These are phyloP conservation scores for Penicillium rolfsii DNA, from an alignment of 2,329 filamentous ascomycete species.

Conservation along the genomic window DNA sequence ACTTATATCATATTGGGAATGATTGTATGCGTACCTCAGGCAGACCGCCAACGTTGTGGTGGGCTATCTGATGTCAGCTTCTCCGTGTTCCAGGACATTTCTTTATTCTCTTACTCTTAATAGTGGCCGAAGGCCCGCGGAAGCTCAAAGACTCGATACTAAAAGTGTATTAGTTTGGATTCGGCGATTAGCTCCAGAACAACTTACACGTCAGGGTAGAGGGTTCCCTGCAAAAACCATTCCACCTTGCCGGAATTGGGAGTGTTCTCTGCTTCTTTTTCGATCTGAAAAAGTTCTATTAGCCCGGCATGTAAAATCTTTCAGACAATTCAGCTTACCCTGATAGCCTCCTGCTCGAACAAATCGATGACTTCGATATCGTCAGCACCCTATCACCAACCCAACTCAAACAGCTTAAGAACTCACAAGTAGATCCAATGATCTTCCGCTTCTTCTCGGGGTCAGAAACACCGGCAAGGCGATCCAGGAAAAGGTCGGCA, in stretches of 20 bases:
- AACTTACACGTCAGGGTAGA: constrained; percentile 68
- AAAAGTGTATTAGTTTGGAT: background rate
- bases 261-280: constrained; percentile 25
- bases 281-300: constrained; percentile 21
- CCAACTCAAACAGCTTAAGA: background rate
- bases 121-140: constrained; percentile 71
- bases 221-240: constrained; percentile 85
- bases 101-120: constrained; percentile 68
- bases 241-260: constrained; percentile 64
- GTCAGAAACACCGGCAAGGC: constrained; percentile 73
- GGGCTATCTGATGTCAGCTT: constrained; percentile 47
- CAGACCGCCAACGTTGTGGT: constrained; percentile 69
- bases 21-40: constrained; percentile 22
- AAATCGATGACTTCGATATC: constrained; percentile 74
- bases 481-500: constrained; percentile 72
- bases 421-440: constrained; percentile 61
- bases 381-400: constrained; percentile 9
- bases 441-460: constrained; percentile 91
- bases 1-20: background rate
- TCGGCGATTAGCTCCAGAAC: background rate
- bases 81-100: background rate
- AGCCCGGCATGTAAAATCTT: constrained; percentile 3
- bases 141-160: constrained; percentile 67
- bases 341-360: constrained; percentile 71
- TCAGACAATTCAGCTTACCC: constrained; percentile 11